phyloP scores from a whole-genome alignment of 2,329 filamentous ascomycete genomes.

The Stachybotrys chlorohalonatus region DNA sequence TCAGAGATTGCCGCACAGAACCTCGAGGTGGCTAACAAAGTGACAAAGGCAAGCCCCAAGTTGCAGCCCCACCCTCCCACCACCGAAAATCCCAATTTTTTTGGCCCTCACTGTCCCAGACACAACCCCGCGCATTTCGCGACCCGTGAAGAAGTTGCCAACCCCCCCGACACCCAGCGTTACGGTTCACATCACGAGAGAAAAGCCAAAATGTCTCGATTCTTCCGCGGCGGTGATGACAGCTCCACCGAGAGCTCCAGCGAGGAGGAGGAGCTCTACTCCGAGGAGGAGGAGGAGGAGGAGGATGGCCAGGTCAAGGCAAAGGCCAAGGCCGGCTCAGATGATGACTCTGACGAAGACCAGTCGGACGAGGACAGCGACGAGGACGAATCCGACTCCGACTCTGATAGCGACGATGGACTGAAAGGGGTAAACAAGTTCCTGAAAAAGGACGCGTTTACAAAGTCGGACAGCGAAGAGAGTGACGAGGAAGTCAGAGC shows the following conservation, averaged over 20 bases:
- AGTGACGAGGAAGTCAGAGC: constrained; percentile 80
- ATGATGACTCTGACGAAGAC: constrained; percentile 24
- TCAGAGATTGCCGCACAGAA: not conserved
- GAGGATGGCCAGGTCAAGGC: constrained; percentile 35
- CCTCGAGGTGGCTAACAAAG: not conserved
- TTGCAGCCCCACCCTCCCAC: constrained; percentile 30
- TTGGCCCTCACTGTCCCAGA: constrained; percentile 18
- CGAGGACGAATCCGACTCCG: constrained; percentile 18
- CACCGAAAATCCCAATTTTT: constrained; percentile 34
- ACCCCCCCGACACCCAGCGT: not conserved
- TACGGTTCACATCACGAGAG: constrained; percentile 13
- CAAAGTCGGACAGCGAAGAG: constrained; percentile 63
- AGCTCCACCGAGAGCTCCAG: constrained; percentile 94
- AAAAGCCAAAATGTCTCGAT: constrained; percentile 72
- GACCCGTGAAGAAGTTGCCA: constrained; percentile 4
- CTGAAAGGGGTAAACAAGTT: constrained; percentile 71
- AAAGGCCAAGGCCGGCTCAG: constrained; percentile 22
- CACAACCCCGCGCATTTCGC: constrained; percentile 28
- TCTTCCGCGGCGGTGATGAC: constrained; percentile 85
- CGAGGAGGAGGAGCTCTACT: constrained; percentile 93
- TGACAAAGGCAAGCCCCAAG: constrained; percentile 22
- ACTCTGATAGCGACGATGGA: constrained; percentile 47
- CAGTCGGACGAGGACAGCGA: constrained; percentile 2
- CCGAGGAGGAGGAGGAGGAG: constrained; percentile 33
- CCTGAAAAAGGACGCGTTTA: constrained; percentile 59